Percentiles rank a stretch among this genome's conserved stretches.
Conservation (phyloP, 2,329 filamentous ascomycete species). For the Sclerotinia minor region DNA sequence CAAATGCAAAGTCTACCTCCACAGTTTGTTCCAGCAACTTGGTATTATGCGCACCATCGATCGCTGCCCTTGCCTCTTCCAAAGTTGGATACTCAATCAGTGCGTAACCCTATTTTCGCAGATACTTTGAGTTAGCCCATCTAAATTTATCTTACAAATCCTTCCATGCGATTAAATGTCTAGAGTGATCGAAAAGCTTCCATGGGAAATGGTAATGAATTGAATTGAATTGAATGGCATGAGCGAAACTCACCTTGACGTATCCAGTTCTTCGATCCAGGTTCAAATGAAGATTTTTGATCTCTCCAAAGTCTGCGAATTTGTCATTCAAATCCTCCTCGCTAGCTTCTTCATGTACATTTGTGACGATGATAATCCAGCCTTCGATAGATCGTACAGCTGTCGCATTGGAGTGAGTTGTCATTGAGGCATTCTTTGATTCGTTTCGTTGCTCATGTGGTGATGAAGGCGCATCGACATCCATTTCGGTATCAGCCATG, state of each 20-base stretch:
- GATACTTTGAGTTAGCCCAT: constrained; percentile 21
- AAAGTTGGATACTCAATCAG: constrained; percentile 82
- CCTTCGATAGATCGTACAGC: constrained; percentile 86
- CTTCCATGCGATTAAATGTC: constrained; percentile 5
- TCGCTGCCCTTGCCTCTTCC: constrained; percentile 76
- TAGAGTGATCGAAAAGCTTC: neutral
- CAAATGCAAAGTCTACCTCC: constrained; percentile 81
- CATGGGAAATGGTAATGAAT: neutral
- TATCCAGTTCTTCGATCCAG: constrained; percentile 80
- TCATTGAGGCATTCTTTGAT: constrained; percentile 63
- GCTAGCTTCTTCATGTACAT: constrained; percentile 83
- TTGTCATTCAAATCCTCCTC: constrained; percentile 80
- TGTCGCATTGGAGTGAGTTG: constrained; percentile 71
- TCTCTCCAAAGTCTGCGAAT: constrained; percentile 82
- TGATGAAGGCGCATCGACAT: constrained; percentile 42
- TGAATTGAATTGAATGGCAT: neutral
- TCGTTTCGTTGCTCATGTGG: constrained; percentile 53
- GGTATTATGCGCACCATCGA: constrained; percentile 73
- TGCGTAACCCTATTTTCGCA: constrained; percentile 66
- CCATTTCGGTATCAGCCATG: constrained; percentile 51
- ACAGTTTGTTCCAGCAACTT: constrained; percentile 82
- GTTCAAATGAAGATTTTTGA: constrained; percentile 84
- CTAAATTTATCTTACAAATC: constrained; percentile 1
- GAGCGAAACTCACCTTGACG: constrained; percentile 64
- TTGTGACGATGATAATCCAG: constrained; percentile 85